A percentile compares a stretch with the other conserved stretches of the same genome.
Conservation (phyloP, 1,284 basidiomycete genomes). For the Melampsora abietis-canadensis region DNA sequence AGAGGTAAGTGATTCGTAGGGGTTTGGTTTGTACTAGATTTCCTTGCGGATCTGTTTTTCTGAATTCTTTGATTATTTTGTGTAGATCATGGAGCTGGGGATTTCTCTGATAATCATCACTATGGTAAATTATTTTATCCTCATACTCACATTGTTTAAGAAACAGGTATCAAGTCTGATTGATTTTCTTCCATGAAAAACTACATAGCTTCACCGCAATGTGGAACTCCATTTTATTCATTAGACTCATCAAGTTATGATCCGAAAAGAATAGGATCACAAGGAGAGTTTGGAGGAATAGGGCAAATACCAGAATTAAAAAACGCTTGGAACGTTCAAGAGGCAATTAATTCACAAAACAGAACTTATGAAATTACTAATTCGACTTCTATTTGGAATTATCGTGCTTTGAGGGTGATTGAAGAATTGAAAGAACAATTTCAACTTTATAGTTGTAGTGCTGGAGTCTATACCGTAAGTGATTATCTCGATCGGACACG, state of each 20-base stretch:
- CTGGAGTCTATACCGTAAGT: slow-evolving; percentile 31
- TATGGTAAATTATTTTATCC: slow-evolving; percentile 8
- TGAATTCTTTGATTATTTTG: not conserved
- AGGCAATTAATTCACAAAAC: slow-evolving; percentile 17
- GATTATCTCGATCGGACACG: too few species aligned
- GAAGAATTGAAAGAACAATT: slow-evolving; percentile 30
- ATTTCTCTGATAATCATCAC: slow-evolving; percentile 39
- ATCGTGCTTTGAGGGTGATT: slow-evolving; percentile 16
- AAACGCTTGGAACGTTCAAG: slow-evolving; percentile 31
- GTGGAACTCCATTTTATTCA: slow-evolving; percentile 26
- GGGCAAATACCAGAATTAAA: slow-evolving; percentile 10
- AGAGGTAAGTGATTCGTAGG: slow-evolving; percentile 10
- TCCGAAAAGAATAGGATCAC: slow-evolving; percentile 11
- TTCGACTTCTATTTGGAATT: slow-evolving; percentile 23
- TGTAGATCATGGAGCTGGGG: slow-evolving; percentile 23
- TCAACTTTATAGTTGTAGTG: slow-evolving; percentile 33
- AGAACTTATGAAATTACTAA: slow-evolving; percentile 28
- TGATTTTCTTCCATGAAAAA: not conserved
- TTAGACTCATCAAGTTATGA: slow-evolving; percentile 17
- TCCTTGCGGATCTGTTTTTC: not conserved
- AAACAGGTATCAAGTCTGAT: not conserved
- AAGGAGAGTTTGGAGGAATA: slow-evolving; percentile 37
- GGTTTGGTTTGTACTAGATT: not conserved
- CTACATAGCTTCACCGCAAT: slow-evolving; percentile 11
- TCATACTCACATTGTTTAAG: too few species aligned